Conservation (phyloP, 306 rosid genomes). For the Lathyrus aphaca region DNA sequence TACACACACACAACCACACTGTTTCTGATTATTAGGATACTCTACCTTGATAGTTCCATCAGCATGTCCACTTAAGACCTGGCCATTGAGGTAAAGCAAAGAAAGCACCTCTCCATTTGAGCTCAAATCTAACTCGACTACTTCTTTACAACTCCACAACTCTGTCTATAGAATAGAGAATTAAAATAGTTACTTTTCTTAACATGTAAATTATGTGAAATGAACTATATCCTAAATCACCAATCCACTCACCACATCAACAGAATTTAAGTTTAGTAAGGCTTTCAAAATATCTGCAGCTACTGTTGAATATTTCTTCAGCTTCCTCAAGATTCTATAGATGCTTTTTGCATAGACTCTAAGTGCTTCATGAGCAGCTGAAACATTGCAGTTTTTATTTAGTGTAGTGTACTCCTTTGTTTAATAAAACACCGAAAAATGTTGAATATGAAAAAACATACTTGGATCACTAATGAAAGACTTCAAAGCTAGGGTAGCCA, state of each 20-base stretch:
- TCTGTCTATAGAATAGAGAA: conserved; percentile 56
- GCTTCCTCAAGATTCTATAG: conserved; percentile 72
- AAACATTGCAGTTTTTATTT: conserved; percentile 30
- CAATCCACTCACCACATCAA: conserved; percentile 68
- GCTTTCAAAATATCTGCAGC: conserved; percentile 68
- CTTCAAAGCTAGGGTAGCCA: conserved; percentile 78
- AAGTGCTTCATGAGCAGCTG: conserved; percentile 76
- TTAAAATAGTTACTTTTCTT: conserved; percentile 33
- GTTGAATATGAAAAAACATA: conserved; percentile 36
- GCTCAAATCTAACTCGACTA: conserved; percentile 66
- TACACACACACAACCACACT: neutral
- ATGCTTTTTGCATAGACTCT: conserved; percentile 74
- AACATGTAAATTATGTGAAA: neutral
- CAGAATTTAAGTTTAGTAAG: conserved; percentile 75
- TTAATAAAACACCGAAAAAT: conserved; percentile 6
- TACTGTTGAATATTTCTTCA: conserved; percentile 63
- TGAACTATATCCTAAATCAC: conserved; percentile 17
- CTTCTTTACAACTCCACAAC: conserved; percentile 84
- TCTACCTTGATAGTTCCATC: conserved; percentile 95
- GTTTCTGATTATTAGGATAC: conserved; percentile 31
- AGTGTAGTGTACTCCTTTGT: conserved; percentile 28
- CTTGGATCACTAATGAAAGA: conserved; percentile 69
- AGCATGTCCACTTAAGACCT: conserved; percentile 82
- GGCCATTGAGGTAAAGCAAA: conserved; percentile 69
- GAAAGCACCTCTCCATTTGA: conserved; percentile 78